Evolutionary conservation across 2,329 filamentous ascomycete species (phyloP).

Genomic region (Fusarium nurragi): DNA sequence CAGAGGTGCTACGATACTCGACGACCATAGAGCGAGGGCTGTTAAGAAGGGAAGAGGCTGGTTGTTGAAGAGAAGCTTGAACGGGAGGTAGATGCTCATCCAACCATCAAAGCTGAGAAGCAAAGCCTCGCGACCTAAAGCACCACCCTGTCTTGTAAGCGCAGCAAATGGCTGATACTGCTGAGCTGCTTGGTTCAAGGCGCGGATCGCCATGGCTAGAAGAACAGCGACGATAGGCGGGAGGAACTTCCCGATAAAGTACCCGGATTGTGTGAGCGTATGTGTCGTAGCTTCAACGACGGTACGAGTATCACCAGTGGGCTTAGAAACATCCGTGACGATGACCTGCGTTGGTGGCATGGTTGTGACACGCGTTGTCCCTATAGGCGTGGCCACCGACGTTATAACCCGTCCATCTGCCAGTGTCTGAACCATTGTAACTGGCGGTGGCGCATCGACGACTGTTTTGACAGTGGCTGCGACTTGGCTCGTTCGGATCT

Average conservation of each 20-base stretch:
- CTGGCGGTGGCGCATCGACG: slow-evolving; percentile 15
- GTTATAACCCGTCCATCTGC: slow-evolving; percentile 27
- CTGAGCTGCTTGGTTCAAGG: slow-evolving; percentile 53
- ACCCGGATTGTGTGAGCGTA: slow-evolving; percentile 35
- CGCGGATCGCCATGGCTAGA: slow-evolving; percentile 52
- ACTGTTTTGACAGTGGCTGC: slow-evolving; percentile 29
- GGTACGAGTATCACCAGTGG: slow-evolving; percentile 17
- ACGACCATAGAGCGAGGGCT: slow-evolving; percentile 12
- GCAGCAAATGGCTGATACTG: slow-evolving; percentile 57
- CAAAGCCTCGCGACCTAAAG: slow-evolving; percentile 53
- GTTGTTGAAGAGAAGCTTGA: slow-evolving; percentile 48
- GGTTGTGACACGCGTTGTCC: slow-evolving; percentile 26
- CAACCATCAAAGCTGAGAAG: slow-evolving; percentile 53
- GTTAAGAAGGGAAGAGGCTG: slow-evolving; percentile 47
- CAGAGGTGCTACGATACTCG: slow-evolving; percentile 24
- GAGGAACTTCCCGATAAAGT: slow-evolving; percentile 55
- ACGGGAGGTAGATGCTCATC: slow-evolving; percentile 48
- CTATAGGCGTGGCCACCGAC: slow-evolving; percentile 10
- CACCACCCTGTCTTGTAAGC: slow-evolving; percentile 51
- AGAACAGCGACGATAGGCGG: slow-evolving; percentile 53
- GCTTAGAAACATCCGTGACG: slow-evolving; percentile 22
- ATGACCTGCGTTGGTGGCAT: slow-evolving; percentile 25
- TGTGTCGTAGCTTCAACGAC: slow-evolving; percentile 29
- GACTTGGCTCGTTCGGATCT: slow-evolving; percentile 19
- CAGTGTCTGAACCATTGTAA: slow-evolving; percentile 20